Evolutionary conservation across 2,329 filamentous ascomycete species (phyloP), one percentile per base, ranked within the genome.

Genomic region (Didymella pinodella): DNA sequence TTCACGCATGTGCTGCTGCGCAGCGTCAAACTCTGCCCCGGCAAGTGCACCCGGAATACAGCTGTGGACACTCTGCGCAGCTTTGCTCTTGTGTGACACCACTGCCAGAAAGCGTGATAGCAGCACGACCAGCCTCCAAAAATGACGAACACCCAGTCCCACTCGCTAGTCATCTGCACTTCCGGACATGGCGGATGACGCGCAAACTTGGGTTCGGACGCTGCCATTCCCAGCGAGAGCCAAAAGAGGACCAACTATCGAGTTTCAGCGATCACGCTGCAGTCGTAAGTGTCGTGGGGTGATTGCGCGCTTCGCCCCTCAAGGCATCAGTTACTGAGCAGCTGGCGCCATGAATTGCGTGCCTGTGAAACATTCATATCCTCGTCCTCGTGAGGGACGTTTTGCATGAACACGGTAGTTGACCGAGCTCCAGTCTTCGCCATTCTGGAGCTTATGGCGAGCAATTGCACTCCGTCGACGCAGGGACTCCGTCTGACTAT

Each of bases 91-190:
- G 47, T 52, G 58, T 65, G 61, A 62, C 65, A 66, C 65, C 62
- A 61, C 57, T 34, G 54, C 57, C 32, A 56, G 54, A 43, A 44
- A 47, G 56, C 48, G 65, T 66, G 61, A 66, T 64, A 56, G 51
- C 45, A 59, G 50, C 65, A 61, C 62, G 48, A 64, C 61, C 61
- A 55, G 56, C 44, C 59, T 53, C 59, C 58, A 60, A 55, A 52
- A 50, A 68, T 71, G 70, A 71, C 70, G 63, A 65, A 61, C 44
- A 53, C 46, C 41, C 46, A 47, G 29, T 53, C 43, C 29, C 38
- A 58, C 48, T 52, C 60, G 59, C 68, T 70, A 67, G 73, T 75
- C 73, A 74, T 69, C 72, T 71, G 72, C 61, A 59, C 64, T 65
- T 65, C 67, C 69, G 65, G 72, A 65, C 71, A 72, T 65, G 67